A percentile compares a stretch with the other conserved stretches of the same genome.
Evolutionary conservation across 1,284 basidiomycete genomes (phyloP).

Genomic region (Testicularia cyperi): DNA sequence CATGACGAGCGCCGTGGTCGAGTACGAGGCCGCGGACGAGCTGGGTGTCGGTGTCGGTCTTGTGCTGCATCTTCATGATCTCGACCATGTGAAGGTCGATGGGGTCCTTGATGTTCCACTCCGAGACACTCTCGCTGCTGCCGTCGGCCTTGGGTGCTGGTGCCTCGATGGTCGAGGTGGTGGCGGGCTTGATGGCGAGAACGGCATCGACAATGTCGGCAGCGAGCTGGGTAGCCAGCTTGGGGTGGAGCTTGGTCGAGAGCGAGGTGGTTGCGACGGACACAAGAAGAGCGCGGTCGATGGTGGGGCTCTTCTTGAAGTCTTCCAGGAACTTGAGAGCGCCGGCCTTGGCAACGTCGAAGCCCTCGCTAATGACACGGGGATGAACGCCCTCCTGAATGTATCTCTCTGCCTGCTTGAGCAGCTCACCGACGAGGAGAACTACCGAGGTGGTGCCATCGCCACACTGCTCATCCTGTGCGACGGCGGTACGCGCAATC

Average conservation of each 20-base stretch:
- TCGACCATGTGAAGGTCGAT: constrained; percentile 99
- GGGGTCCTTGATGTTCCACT: constrained; percentile 64
- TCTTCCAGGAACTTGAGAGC: constrained; percentile 89
- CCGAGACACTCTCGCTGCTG: constrained; percentile 44
- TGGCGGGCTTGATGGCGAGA: constrained; percentile 71
- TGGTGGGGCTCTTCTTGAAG: constrained; percentile 72
- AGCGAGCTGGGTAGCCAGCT: constrained; percentile 83
- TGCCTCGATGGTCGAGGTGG: constrained; percentile 30
- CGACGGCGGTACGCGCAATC: constrained; percentile 97
- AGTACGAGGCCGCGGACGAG: constrained; percentile 91
- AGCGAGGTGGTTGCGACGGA: constrained; percentile 92
- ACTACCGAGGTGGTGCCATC: constrained; percentile 99
- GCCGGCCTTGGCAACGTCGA: constrained; percentile 96
- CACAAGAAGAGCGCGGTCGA: constrained; percentile 87
- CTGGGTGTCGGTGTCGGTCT: constrained; percentile 96
- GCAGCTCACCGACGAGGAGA: constrained; percentile 89
- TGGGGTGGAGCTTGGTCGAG: constrained; percentile 83
- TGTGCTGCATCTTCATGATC: constrained; percentile 99
- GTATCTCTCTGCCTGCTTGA: constrained; percentile 97
- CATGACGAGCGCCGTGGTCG: constrained; percentile 90
- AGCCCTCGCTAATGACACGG: constrained; percentile 90
- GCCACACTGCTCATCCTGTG: constrained; percentile 98
- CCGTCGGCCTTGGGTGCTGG: constrained; percentile 49
- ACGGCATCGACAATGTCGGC: constrained; percentile 95
- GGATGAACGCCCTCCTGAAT: constrained; percentile 98